Evolutionary conservation across 192 early-diverging fungal species (phyloP), one percentile per base, ranked within the genome.

Genomic region (Lunasporangiospora selenospora): DNA sequence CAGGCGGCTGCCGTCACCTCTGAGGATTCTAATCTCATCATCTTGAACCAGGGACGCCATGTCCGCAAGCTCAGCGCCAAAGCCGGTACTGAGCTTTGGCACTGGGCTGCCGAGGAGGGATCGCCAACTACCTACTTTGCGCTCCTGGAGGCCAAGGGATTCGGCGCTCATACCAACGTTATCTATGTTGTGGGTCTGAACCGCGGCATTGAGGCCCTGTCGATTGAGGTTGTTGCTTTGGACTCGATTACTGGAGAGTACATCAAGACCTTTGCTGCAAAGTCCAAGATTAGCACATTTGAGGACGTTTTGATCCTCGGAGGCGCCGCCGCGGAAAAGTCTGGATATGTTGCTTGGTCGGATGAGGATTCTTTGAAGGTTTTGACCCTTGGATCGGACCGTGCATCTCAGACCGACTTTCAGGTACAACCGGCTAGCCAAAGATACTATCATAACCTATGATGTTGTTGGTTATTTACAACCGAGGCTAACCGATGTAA

Each of bases 321-420:
- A 36, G 69, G 69, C 19, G 77, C 71, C 29, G 48, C 58, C 8
- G 43, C 33, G 30, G 45, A 53, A 6, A 66, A 62, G 38, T 8
- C n/a, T 29, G 77, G 71, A 44, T 79, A 65, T 53, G 31, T 75
- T 23, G 58, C 59, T 10, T 79, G 77, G 77, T 60, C 57, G 31
- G 77, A 79, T 53, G 39, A 53, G 23, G 56, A 62, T 21, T n/a
- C 38, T 31, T 37, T 79, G 32, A 75, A 75, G 33, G 62, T 66
- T 23, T 53, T 70, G 53, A 59, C 47, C 7, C 65, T 79, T 36
- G 77, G 77, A 46, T 65, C 62, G 1, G 48, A 62, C 24, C 51
- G 24, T 33, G 43, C 55, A 29, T 52, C 67, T 8, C 48, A 69
- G 34, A 16, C 55, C 33, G 44, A 37, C 16, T 45, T 69, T 54